Conservation (phyloP, 2,329 filamentous ascomycete genomes). For the Hymenoscyphus salicellus region DNA sequence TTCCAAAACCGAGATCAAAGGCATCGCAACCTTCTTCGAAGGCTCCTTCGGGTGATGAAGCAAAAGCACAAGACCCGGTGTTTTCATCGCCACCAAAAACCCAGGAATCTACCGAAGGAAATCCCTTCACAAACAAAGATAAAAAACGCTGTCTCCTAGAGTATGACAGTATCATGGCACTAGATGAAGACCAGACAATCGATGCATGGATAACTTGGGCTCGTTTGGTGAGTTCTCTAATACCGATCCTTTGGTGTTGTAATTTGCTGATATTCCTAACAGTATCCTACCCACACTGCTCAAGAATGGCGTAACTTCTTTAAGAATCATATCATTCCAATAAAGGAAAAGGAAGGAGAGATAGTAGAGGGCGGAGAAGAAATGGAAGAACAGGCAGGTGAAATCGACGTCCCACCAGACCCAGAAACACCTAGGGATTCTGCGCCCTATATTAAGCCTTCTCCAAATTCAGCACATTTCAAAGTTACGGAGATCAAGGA, state of each 20-base stretch:
- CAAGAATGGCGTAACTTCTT: constrained; percentile 37
- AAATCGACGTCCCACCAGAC: neutral
- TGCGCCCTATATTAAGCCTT: neutral
- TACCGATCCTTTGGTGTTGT: neutral
- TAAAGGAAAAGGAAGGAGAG: constrained; percentile 1
- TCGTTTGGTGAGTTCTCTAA: constrained; percentile 20
- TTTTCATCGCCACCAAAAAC: neutral
- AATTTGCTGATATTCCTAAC: constrained; percentile 4
- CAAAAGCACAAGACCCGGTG: neutral
- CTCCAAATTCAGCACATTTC: neutral
- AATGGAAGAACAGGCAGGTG: neutral
- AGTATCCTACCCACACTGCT: constrained; percentile 33
- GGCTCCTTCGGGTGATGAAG: neutral
- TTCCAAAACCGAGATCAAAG: neutral
- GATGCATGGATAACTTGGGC: constrained; percentile 33
- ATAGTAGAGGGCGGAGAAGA: constrained; percentile 9
- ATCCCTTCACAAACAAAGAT: constrained; percentile 26
- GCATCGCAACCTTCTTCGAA: neutral
- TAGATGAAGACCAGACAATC: constrained; percentile 24
- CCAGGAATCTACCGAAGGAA: neutral
- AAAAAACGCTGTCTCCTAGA: constrained; percentile 18
- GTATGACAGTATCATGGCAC: constrained; percentile 26
- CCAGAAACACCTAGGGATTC: neutral
- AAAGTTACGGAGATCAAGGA: constrained; percentile 10
- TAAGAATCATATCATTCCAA: constrained; percentile 24